These are phyloP conservation scores for Cercospora citrullina DNA, from an alignment of 2,329 filamentous ascomycete species.

Conservation along the genomic window DNA sequence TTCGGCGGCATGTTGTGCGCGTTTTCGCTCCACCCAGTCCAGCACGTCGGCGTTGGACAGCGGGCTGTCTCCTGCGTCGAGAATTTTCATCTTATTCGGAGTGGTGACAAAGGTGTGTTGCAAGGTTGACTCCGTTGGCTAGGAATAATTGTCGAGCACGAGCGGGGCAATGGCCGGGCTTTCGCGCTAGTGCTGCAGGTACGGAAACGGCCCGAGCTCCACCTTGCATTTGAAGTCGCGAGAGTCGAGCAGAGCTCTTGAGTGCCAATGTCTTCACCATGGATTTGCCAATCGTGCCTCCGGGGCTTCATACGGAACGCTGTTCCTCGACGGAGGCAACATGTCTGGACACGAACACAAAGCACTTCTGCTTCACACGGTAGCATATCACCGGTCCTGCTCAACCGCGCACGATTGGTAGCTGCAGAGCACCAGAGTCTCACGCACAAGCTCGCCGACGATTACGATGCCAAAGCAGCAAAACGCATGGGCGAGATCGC, in stretches of 20 bases:
- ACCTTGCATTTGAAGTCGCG: not conserved
- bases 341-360: not conserved
- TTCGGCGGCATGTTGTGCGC: slow-evolving; percentile 36
- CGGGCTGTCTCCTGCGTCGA: slow-evolving; percentile 40
- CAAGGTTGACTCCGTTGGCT: not conserved
- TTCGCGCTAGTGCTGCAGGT: not conserved
- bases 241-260: not conserved
- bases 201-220: not conserved
- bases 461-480: slow-evolving; percentile 58
- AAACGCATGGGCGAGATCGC: slow-evolving; percentile 60
- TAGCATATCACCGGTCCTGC: slow-evolving; percentile 55
- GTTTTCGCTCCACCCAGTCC: slow-evolving; percentile 37
- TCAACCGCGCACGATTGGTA: slow-evolving; percentile 57
- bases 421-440: slow-evolving; percentile 58
- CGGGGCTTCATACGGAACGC: not conserved
- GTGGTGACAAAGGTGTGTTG: not conserved
- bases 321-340: not conserved
- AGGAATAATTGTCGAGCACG: not conserved
- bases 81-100: slow-evolving; percentile 34
- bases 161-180: not conserved
- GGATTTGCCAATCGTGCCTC: slow-evolving; percentile 7
- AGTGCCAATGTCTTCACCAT: slow-evolving; percentile 10
- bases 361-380: slow-evolving; percentile 20
- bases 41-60: slow-evolving; percentile 41
- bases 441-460: slow-evolving; percentile 52